A percentile compares a stretch with the other conserved stretches of the same genome.
phyloP scores from a whole-genome alignment of 352 stramenopile genomes.

The Thraustochytrium striatum region DNA sequence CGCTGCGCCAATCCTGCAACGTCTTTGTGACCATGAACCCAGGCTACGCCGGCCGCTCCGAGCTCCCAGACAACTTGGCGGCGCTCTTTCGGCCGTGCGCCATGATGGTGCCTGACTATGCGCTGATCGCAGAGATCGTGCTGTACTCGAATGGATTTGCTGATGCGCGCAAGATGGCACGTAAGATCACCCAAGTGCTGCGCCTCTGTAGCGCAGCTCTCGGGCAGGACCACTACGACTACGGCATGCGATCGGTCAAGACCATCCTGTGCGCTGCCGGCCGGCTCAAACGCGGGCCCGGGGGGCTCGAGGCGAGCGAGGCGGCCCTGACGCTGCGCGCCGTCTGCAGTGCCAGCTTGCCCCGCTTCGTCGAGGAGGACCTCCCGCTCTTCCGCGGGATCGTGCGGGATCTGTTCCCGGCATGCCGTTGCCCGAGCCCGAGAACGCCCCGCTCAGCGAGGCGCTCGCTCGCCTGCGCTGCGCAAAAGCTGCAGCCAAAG shows the following conservation, averaged over 20 bases:
- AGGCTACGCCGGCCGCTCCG: slow-evolving; percentile 84
- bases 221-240: slow-evolving; percentile 90
- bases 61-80: slow-evolving; percentile 88
- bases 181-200: slow-evolving; percentile 93
- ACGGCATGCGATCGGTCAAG: slow-evolving; percentile 91
- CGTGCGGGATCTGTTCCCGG: slow-evolving; percentile 88
- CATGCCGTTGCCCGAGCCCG: slow-evolving; percentile 74
- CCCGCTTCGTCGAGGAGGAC: slow-evolving; percentile 91
- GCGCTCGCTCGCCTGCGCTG: slow-evolving; percentile 79
- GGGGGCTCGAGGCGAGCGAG: slow-evolving; percentile 84
- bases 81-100: slow-evolving; percentile 87
- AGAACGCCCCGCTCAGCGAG: slow-evolving; percentile 70
- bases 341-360: slow-evolving; percentile 87
- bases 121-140: slow-evolving; percentile 92
- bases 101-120: slow-evolving; percentile 96
- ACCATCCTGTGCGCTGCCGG: slow-evolving; percentile 87
- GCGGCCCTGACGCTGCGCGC: slow-evolving; percentile 83
- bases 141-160: slow-evolving; percentile 89
- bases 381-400: slow-evolving; percentile 89
- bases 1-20: slow-evolving; percentile 81
- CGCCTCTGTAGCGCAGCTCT: slow-evolving; percentile 88
- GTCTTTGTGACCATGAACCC: slow-evolving; percentile 95
- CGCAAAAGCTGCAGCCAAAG: slow-evolving; percentile 69
- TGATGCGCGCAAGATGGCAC: slow-evolving; percentile 80
- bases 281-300: slow-evolving; percentile 84